Conservation (phyloP, 306 rosid species). For the Pterocarpus santalinus region DNA sequence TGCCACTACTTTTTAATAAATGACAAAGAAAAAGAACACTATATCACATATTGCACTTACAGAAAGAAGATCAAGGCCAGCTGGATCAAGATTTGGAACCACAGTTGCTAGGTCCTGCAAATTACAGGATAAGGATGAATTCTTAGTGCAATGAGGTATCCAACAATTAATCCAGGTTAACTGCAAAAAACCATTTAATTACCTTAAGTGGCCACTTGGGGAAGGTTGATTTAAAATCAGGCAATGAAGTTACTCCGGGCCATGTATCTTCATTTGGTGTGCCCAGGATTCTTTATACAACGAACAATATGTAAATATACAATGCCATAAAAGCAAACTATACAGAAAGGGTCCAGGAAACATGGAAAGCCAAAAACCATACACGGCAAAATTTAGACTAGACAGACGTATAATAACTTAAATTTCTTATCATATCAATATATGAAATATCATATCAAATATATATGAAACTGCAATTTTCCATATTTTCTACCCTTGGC, state of each 20-base stretch:
- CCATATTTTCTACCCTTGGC: neutral
- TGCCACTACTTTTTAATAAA: conserved; percentile 10
- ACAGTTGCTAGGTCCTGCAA: conserved; percentile 78
- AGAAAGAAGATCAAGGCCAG: conserved; percentile 88
- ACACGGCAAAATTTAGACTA: neutral
- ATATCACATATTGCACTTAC: conserved; percentile 64
- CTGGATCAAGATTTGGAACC: conserved; percentile 87
- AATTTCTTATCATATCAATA: neutral
- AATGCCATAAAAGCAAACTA: neutral
- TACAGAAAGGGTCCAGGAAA: neutral
- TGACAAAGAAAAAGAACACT: conserved; percentile 26
- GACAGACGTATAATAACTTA: neutral
- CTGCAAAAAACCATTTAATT: conserved; percentile 36
- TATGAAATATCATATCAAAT: neutral
- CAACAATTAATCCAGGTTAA: conserved; percentile 20
- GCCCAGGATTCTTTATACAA: conserved; percentile 83
- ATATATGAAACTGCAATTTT: neutral
- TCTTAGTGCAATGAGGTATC: conserved; percentile 21
- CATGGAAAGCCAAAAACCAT: neutral
- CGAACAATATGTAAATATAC: conserved; percentile 34
- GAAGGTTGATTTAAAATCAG: conserved; percentile 93
- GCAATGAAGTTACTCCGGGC: conserved; percentile 98
- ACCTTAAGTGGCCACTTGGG: conserved; percentile 96
- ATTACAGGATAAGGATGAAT: conserved; percentile 31
- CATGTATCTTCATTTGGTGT: conserved; percentile 95